Conservation (phyloP, 2,329 filamentous ascomycete genomes). For the Metarhizium anisopliae region DNA sequence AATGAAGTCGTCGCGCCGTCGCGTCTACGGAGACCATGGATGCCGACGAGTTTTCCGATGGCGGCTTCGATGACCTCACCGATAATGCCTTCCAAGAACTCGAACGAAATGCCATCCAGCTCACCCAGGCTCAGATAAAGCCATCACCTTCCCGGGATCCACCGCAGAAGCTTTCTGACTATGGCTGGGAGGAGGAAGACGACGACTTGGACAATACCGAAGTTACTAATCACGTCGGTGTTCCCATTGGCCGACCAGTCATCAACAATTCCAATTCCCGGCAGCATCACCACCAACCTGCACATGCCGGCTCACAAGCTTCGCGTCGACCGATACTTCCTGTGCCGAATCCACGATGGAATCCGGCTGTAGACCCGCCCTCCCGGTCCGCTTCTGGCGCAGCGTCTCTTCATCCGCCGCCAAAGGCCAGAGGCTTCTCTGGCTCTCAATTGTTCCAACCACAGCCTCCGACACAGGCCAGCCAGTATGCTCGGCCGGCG, state of each 20-base stretch:
- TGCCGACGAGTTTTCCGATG: slow-evolving; percentile 53
- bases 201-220: slow-evolving; percentile 51
- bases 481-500: slow-evolving; percentile 31
- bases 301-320: slow-evolving; percentile 13
- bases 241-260: slow-evolving; percentile 26
- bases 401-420: slow-evolving; percentile 8
- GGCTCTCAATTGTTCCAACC: slow-evolving; percentile 22
- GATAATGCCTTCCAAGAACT: slow-evolving; percentile 50
- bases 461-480: slow-evolving; percentile 24
- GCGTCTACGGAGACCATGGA: slow-evolving; percentile 22
- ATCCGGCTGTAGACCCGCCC: slow-evolving; percentile 20
- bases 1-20: slow-evolving; percentile 6
- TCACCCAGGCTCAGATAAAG: slow-evolving; percentile 38
- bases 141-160: slow-evolving; percentile 14
- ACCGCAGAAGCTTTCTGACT: slow-evolving; percentile 22
- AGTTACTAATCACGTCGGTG: slow-evolving; percentile 40
- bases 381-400: slow-evolving; percentile 11
- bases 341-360: slow-evolving; percentile 29
- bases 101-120: slow-evolving; percentile 53
- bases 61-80: slow-evolving; percentile 53
- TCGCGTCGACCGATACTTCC: slow-evolving; percentile 20
- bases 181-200: slow-evolving; percentile 43
- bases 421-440: slow-evolving; percentile 11
- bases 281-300: slow-evolving; percentile 21
- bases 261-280: slow-evolving; percentile 25